Base-by-base conservation (phyloP, 2,329 filamentous ascomycete species). In the Talaromyces sp. region DNA sequence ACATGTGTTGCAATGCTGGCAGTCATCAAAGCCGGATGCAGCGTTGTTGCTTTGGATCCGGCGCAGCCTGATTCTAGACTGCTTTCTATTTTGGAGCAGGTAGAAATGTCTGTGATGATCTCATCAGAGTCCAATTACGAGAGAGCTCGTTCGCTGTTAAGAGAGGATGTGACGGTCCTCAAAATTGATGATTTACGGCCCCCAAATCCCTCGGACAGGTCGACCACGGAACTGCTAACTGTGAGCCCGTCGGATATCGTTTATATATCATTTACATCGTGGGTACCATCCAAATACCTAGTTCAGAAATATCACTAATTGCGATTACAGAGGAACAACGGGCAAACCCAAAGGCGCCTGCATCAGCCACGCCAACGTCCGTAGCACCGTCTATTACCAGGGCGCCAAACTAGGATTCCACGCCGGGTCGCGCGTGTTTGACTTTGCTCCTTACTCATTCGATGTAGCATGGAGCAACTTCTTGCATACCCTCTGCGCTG, bases 261-360 rank as follows among this genome's bases (percentile, higher is more conserved):
- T 15, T 64, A 59, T 41, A 31, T 64, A 41, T 52, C 56, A 41
- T 59, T 63, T 31, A 66, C 64, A 17, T 66, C 64, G 61, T 63
- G 41, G 37, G 61, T 58, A 56, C 25, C 43, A 19, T 8, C 17
- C 5, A 52, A n/a, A 11, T 7, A 52, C 22, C 3, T 5, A 9
- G 9, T 10, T 15, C 11, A 9, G 19, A 31, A n/a, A 27, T 13
- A 19, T 37, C 2, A 10, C 39, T 63, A 56, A 58, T 27, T 7
- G 11, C 9, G 3, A 60, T 15, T 9, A 25, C 43, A 63, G 61
- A 37, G 64, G 64, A 15, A 56, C 59, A 39, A 61, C 63, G 45
- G 63, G 63, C 19, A n/a, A 47, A 37, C 63, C 63, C 2, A 65
- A 65, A 43, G 63, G 63, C 27, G 54, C 58, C 41, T 52, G 54